Conservation (phyloP, 164 flowering plant species). For the Chloranthus sessilifolius region DNA sequence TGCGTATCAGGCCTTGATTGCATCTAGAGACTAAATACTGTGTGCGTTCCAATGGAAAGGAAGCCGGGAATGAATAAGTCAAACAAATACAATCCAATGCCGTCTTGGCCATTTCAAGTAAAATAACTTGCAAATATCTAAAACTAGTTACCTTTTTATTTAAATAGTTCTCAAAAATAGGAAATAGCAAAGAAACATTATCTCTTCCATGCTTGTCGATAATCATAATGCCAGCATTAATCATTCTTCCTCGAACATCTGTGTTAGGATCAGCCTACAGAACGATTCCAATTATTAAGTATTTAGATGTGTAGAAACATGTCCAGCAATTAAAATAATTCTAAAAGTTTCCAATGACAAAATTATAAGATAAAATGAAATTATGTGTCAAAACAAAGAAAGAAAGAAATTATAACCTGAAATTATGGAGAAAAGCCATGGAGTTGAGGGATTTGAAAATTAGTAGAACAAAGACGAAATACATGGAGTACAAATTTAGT, state of each 20-base stretch:
- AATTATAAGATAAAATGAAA: neutral
- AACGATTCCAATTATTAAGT: neutral
- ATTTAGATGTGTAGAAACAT: neutral
- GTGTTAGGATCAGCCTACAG: constrained; percentile 90
- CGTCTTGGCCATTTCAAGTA: no score
- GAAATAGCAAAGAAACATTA: constrained; percentile 88
- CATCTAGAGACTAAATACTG: no score
- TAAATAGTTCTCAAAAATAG: constrained; percentile 95
- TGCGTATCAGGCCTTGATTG: no score
- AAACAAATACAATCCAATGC: no score
- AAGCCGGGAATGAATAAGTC: no score
- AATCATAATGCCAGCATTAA: constrained; percentile 89
- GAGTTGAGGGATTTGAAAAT: no score
- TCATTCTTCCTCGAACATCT: constrained; percentile 98
- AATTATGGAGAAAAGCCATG: no score
- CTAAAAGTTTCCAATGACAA: neutral
- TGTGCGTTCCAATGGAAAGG: no score
- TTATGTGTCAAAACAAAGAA: neutral
- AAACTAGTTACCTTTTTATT: constrained; percentile 67
- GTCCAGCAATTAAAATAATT: neutral
- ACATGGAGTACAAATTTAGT: no score
- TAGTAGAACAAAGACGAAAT: no score
- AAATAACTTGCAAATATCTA: no score
- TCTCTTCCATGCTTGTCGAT: constrained; percentile 93
- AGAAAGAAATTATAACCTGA: no score